Evolutionary conservation across 148 eudicot species (phyloP).

Genomic region (Nepenthes mirabilis): DNA sequence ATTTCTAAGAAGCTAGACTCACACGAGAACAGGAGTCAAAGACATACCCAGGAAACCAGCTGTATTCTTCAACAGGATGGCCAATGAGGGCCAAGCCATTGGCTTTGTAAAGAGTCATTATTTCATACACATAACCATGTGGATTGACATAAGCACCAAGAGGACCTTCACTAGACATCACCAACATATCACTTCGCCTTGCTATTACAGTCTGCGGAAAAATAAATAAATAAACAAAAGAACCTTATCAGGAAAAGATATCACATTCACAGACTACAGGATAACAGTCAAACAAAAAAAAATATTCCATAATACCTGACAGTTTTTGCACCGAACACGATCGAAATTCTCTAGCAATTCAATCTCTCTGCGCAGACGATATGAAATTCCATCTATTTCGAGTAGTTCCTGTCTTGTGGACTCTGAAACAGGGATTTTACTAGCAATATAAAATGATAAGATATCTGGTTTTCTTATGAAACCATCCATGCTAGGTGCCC

Average conservation of each 20-base stretch:
- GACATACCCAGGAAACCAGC: conserved; percentile 98
- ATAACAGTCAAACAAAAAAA: neutral
- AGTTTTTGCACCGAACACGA: conserved; percentile 61
- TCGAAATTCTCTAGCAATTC: conserved; percentile 84
- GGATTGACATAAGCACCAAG: conserved; percentile 88
- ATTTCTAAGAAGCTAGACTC: neutral
- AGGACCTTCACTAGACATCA: conserved; percentile 92
- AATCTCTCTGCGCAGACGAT: conserved; percentile 77
- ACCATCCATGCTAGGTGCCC: conserved; percentile 64
- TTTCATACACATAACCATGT: conserved; percentile 75
- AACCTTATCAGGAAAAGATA: neutral
- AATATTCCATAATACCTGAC: conserved; percentile 43
- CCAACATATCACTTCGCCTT: conserved; percentile 74
- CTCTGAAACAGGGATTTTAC: conserved; percentile 87
- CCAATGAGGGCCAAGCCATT: conserved; percentile 65
- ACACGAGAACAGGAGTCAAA: conserved; percentile 2
- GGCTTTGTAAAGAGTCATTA: conserved; percentile 59
- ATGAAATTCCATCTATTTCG: conserved; percentile 84
- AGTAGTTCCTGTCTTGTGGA: conserved; percentile 90
- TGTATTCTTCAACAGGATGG: conserved; percentile 47
- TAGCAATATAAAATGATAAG: conserved; percentile 75
- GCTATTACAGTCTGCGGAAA: conserved; percentile 43
- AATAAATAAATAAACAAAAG: neutral
- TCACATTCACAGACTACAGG: neutral
- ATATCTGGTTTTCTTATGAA: conserved; percentile 56